Conservation (phyloP, 2,329 filamentous ascomycete genomes). For the Claviceps lovelessii region DNA sequence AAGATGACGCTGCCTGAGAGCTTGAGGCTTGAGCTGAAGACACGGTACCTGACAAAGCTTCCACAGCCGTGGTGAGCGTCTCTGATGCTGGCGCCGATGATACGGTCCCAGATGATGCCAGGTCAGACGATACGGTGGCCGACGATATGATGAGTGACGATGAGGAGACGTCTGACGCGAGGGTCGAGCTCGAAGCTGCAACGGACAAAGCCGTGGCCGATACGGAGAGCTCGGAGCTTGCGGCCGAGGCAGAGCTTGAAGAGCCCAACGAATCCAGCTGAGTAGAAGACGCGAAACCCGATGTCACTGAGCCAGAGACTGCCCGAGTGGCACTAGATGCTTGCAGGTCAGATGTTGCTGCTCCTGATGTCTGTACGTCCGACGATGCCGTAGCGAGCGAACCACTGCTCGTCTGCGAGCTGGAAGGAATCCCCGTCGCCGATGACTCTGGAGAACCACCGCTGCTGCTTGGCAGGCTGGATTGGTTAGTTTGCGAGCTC, state of each 20-base stretch:
- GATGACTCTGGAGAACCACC: background rate
- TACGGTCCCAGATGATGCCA: no score
- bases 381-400: no score
- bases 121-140: background rate
- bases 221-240: background rate
- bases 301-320: background rate
- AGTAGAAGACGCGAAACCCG: background rate
- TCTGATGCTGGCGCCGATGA: no score
- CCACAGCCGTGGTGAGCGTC: no score
- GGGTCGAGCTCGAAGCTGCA: no score
- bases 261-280: background rate
- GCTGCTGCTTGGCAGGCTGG: background rate
- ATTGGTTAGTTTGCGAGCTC: background rate
- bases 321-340: background rate
- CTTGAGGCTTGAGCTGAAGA: no score
- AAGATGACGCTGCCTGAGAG: no score
- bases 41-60: no score
- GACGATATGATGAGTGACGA: background rate
- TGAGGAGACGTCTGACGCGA: no score
- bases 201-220: background rate
- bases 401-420: background rate
- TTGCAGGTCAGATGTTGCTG: background rate
- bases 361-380: background rate
- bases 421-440: background rate
- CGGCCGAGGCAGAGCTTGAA: no score